A percentile compares a stretch with the other conserved stretches of the same genome.
These are phyloP conservation scores for Suhomyces bolitotheri DNA, from an alignment of 1,139 yeast genomes.

Conservation along the genomic window DNA sequence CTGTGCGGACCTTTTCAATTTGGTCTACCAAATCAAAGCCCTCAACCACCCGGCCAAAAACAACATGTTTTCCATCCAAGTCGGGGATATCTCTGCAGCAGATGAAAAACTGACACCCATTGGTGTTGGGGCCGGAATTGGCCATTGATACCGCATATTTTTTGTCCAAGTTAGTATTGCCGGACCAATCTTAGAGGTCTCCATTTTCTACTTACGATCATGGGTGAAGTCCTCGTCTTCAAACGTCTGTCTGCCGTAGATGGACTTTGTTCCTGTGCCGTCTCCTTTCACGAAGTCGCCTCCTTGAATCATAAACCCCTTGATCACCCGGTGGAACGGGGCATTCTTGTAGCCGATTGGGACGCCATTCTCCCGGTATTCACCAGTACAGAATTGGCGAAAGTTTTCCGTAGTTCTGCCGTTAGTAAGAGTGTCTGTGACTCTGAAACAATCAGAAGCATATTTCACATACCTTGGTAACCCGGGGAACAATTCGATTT, in stretches of 20 bases:
- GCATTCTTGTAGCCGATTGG: conserved; percentile 32
- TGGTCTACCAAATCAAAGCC: conserved; percentile 19
- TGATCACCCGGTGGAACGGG: conserved; percentile 23
- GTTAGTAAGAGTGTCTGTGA: conserved; percentile 21
- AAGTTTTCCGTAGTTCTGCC: conserved; percentile 51
- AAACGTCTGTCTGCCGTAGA: conserved; percentile 32
- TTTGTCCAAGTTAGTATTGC: conserved; percentile 5
- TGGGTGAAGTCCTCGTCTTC: conserved; percentile 36
- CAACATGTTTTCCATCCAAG: conserved; percentile 38
- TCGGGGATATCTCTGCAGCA: conserved; percentile 27
- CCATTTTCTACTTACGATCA: conserved; percentile 18
- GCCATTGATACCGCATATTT: conserved; percentile 41
- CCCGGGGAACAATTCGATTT: conserved; percentile 43
- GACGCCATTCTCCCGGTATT: conserved; percentile 34
- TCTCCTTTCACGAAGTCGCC: conserved; percentile 45
- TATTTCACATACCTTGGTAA: conserved; percentile 36
- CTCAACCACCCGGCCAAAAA: conserved; percentile 36
- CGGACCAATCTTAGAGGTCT: conserved; percentile 3
- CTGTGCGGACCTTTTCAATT: conserved; percentile 21
- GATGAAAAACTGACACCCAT: conserved; percentile 42
- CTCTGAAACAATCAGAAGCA: too few relatives aligned
- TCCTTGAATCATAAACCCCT: conserved; percentile 35
- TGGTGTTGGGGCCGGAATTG: conserved; percentile 43
- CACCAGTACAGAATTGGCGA: conserved; percentile 58
- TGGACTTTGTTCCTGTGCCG: conserved; percentile 45